Base-by-base conservation (phyloP, 768 basidiomycete species). In the Tulasnella calospora region DNA sequence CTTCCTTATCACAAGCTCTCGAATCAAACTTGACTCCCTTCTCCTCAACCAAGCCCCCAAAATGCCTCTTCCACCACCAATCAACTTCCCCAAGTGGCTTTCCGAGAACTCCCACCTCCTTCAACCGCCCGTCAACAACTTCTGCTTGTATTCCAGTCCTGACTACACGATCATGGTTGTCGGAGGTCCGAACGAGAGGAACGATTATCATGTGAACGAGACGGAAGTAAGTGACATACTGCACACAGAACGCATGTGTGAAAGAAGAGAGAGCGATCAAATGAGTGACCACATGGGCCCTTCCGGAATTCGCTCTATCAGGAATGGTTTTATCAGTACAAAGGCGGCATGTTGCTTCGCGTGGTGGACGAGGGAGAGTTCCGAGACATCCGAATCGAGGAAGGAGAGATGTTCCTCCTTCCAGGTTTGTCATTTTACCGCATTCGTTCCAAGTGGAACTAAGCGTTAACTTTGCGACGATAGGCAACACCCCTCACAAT, bases 311-410 rank as follows among this genome's bases (percentile, higher is more conserved):
- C 36, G 6, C 17, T 55, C 69, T 8, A n/a, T 51, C 72, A 95
- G 92, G 97, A 99, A 85, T 98, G 96, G 96, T 99, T 98, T 85
- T 98, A 96, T 85, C 97, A 99, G 83, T 88, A 96, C 86, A 95
- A 96, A 84, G 97, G 97, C 3, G 90, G 88, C 2, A 98, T 99
- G 96, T 86, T 94, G 2, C 87, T 99, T 30, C 91, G 93, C 79
- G 91, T 94, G 0, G 92, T 98, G 21, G 94, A 95, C 72, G 93
- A 90, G 9, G 90, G 89, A 13, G 85, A 86, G 80, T 96, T 96
- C 85, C 87, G 88, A 82, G 97, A 99, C 83, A 93, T 98, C 71
- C 86, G 86, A 36, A 98, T 99, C 81, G 92, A 91, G 80, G 96
- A 99, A 84, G 96, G 96, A 71, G 95, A 96, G 79, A 98, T 98